Evolutionary conservation across 805 yeast genomes (phyloP).

Genomic region (Candida sithepensis): DNA sequence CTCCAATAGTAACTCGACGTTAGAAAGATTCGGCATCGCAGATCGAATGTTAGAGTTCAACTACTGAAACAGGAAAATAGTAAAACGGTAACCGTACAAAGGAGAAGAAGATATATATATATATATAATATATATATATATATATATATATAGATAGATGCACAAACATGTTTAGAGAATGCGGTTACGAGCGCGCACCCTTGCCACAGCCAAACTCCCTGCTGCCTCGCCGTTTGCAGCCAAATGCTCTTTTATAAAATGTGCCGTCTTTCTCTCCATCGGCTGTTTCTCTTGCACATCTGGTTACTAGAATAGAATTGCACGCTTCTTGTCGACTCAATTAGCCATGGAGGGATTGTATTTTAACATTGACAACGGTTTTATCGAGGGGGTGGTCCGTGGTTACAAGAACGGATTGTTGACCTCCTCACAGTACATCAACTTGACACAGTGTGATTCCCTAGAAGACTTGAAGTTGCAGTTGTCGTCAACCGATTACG

Average conservation of each 20-base stretch:
- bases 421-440: conserved; percentile 76
- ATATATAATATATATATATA: no score
- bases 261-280: background rate
- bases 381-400: conserved; percentile 89
- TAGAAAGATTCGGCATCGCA: conserved; percentile 9
- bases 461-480: conserved; percentile 93
- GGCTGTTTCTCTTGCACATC: background rate
- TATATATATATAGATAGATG: no score
- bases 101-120: background rate
- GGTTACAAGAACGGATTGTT: conserved; percentile 88
- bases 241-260: no score
- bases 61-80: no score
- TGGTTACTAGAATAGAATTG: background rate
- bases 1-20: conserved; percentile 33
- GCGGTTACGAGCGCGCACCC: no score
- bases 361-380: conserved; percentile 88
- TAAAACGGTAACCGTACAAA: no score
- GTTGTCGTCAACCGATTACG: conserved; percentile 93
- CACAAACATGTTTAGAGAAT: no score
- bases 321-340: background rate
- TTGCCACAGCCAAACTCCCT: no score
- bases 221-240: no score
- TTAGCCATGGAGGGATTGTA: conserved; percentile 81
- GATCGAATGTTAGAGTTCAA: background rate
- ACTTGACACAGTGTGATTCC: conserved; percentile 92